These are phyloP conservation scores for Chaetomiaceae sp. DNA, from an alignment of 2,329 filamentous ascomycete genomes.

Conservation along the genomic window DNA sequence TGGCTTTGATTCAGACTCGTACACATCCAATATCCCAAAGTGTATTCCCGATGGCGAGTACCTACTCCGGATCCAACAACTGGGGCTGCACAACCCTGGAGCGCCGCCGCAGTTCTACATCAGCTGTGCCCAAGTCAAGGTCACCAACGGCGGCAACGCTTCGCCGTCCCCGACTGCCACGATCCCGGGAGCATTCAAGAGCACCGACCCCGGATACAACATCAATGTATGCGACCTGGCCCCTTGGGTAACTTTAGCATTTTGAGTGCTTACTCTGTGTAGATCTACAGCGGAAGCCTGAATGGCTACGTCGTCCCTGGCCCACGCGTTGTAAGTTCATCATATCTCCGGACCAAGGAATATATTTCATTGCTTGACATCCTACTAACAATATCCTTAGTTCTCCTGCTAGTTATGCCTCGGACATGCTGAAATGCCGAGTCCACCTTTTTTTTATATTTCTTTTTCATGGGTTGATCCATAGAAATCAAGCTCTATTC, in stretches of 20 bases:
- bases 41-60: constrained; percentile 55
- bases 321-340: constrained; percentile 12
- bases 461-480: too few relatives aligned
- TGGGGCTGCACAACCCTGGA: constrained; percentile 53
- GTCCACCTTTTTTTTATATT: too few relatives aligned
- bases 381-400: neutral
- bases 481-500: neutral
- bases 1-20: constrained; percentile 26
- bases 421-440: too few relatives aligned
- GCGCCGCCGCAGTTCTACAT: constrained; percentile 22
- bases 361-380: too few relatives aligned
- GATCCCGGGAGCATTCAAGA: constrained; percentile 42
- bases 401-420: neutral
- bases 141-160: constrained; percentile 38
- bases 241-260: neutral
- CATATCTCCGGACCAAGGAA: too few relatives aligned
- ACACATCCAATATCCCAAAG: constrained; percentile 43
- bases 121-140: constrained; percentile 42
- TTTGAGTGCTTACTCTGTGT: neutral
- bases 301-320: constrained; percentile 18
- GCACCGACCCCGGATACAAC: constrained; percentile 42
- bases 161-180: constrained; percentile 32
- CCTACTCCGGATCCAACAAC: constrained; percentile 54
- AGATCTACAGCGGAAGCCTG: constrained; percentile 16
- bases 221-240: constrained; percentile 39